These are phyloP conservation scores for Stemphylium vesicarium DNA, from an alignment of 2,329 filamentous ascomycete genomes.

Conservation along the genomic window DNA sequence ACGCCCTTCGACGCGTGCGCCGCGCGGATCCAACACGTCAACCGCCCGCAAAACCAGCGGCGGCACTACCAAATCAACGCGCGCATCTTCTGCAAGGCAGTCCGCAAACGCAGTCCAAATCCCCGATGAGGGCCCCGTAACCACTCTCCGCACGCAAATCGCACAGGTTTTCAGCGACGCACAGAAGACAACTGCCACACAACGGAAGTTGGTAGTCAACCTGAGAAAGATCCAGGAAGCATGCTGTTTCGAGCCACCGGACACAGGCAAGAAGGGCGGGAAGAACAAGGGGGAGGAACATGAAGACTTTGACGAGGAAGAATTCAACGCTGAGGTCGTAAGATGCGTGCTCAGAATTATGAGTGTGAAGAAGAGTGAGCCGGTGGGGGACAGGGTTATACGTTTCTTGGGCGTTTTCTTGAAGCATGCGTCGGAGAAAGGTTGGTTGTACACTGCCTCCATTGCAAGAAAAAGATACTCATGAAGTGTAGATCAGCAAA, in stretches of 20 bases:
- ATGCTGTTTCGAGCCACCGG: slow-evolving; percentile 66
- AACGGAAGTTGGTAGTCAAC: slow-evolving; percentile 86
- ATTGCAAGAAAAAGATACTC: slow-evolving; percentile 5
- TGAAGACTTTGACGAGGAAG: slow-evolving; percentile 78
- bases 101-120: slow-evolving; percentile 54
- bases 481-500: slow-evolving; percentile 36
- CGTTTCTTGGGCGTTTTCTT: slow-evolving; percentile 89
- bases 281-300: slow-evolving; percentile 50
- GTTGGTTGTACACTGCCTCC: slow-evolving; percentile 38
- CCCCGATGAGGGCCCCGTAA: slow-evolving; percentile 75
- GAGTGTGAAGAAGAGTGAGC: slow-evolving; percentile 89
- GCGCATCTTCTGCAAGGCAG: slow-evolving; percentile 52
- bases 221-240: slow-evolving; percentile 89
- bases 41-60: slow-evolving; percentile 48
- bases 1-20: slow-evolving; percentile 52
- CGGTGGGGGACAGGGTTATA: slow-evolving; percentile 82
- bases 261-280: slow-evolving; percentile 54
- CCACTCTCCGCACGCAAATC: slow-evolving; percentile 74
- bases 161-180: slow-evolving; percentile 66
- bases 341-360: slow-evolving; percentile 83
- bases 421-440: slow-evolving; percentile 68
- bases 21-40: slow-evolving; percentile 46
- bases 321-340: slow-evolving; percentile 86
- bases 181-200: slow-evolving; percentile 86
- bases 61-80: slow-evolving; percentile 53